Conservation (phyloP, 1,284 basidiomycete species). For the Irpex sp. region DNA sequence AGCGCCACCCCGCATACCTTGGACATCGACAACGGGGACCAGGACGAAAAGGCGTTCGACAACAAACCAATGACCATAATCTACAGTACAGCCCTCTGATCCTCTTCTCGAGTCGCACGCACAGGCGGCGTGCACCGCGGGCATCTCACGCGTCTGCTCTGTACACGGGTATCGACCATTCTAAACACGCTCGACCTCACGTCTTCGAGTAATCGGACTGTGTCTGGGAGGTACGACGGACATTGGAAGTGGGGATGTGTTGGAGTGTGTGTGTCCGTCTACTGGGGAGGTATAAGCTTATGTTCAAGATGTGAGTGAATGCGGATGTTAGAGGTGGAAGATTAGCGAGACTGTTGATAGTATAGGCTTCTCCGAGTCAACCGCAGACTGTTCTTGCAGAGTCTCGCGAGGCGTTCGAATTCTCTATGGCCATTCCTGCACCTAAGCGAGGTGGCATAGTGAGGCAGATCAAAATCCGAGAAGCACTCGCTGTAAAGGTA, state of each 20-base stretch:
- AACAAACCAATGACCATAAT: neutral
- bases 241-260: slow-evolving; percentile 66
- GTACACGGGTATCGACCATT: slow-evolving; percentile 60
- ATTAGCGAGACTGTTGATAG: neutral
- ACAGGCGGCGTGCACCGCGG: too few species aligned
- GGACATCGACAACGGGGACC: too few species aligned
- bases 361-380: slow-evolving; percentile 66
- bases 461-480: slow-evolving; percentile 84
- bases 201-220: slow-evolving; percentile 36
- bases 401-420: slow-evolving; percentile 66
- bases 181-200: slow-evolving; percentile 63
- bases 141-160: slow-evolving; percentile 33
- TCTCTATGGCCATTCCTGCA: slow-evolving; percentile 78
- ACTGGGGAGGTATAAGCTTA: slow-evolving; percentile 74
- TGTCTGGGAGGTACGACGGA: slow-evolving; percentile 76
- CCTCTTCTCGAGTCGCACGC: neutral
- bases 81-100: neutral
- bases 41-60: too few species aligned
- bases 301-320: slow-evolving; percentile 53
- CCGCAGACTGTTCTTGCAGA: slow-evolving; percentile 60
- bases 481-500: slow-evolving; percentile 79
- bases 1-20: too few species aligned
- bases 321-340: slow-evolving; percentile 1
- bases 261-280: slow-evolving; percentile 69
- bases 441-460: slow-evolving; percentile 87